Evolutionary conservation across 192 early-diverging fungal genomes (phyloP).

Genomic region (Gamsiella multidivaricata): DNA sequence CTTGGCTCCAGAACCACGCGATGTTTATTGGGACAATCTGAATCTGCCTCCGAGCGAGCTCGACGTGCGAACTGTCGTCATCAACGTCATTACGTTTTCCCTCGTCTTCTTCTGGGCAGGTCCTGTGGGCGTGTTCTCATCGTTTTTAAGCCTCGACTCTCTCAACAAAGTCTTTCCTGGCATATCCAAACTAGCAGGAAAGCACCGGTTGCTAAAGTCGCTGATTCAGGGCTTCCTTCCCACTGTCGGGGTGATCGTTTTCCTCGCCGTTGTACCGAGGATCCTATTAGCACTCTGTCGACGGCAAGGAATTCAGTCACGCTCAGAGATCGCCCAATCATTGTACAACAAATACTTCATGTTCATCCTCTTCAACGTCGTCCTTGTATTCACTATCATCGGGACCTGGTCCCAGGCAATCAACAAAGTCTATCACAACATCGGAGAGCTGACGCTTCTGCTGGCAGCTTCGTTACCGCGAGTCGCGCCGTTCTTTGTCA

Average conservation of each 20-base stretch:
- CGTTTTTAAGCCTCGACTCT: conserved; percentile 71
- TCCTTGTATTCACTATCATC: conserved; percentile 79
- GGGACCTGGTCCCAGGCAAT: conserved; percentile 74
- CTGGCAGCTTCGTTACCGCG: conserved; percentile 75
- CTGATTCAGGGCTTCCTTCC: conserved; percentile 78
- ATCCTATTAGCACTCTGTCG: conserved; percentile 62
- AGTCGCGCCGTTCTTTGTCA: conserved; percentile 83
- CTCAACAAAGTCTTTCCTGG: conserved; percentile 70
- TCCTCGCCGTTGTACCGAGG: conserved; percentile 75
- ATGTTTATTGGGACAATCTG: conserved; percentile 82
- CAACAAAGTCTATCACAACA: conserved; percentile 72
- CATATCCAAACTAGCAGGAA: conserved; percentile 59
- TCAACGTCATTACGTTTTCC: conserved; percentile 66
- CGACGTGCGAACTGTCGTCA: conserved; percentile 61
- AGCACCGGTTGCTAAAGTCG: conserved; percentile 64
- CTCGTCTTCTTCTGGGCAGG: conserved; percentile 82
- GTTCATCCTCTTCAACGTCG: conserved; percentile 79
- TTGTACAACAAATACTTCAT: conserved; percentile 71
- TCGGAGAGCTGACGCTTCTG: conserved; percentile 68
- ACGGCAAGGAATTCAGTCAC: conserved; percentile 37
- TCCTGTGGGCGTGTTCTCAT: conserved; percentile 73
- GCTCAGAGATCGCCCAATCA: conserved; percentile 44
- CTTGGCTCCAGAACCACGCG: conserved; percentile 80
- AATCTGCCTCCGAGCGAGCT: conserved; percentile 67
- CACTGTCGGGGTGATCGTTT: conserved; percentile 76